Evolutionary conservation across 2,329 filamentous ascomycete species (phyloP).

Genomic region (Talaromyces piceae): DNA sequence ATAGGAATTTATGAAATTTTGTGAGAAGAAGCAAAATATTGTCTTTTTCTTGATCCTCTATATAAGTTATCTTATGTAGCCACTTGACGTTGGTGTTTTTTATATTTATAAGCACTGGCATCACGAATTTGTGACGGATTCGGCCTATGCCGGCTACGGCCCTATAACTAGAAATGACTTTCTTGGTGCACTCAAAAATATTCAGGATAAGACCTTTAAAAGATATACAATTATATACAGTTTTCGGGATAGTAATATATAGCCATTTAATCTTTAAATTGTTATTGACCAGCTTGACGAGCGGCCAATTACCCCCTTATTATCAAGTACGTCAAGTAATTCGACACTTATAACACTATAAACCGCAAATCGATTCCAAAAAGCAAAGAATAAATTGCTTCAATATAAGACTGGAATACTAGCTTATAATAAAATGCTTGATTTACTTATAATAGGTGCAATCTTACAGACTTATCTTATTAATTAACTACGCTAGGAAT

Average conservation of each 20-base stretch:
- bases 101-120: background rate
- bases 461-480: background rate
- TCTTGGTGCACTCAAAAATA: background rate
- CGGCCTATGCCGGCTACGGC: background rate
- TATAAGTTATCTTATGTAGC: background rate
- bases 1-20: background rate
- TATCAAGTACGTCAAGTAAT: background rate
- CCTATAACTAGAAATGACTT: background rate
- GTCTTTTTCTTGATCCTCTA: background rate
- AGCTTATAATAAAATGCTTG: background rate
- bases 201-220: background rate
- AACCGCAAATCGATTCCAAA: background rate
- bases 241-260: background rate
- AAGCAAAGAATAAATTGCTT: background rate
- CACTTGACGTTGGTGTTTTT: constrained; percentile 4
- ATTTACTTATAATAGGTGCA: background rate
- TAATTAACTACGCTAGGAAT: background rate
- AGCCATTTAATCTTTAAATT: background rate
- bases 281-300: background rate
- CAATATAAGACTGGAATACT: background rate
- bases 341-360: background rate
- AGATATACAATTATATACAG: background rate
- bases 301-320: background rate
- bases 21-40: background rate
- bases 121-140: background rate